phyloP scores from a whole-genome alignment of 2,329 filamentous ascomycete genomes.

The Polytolypa hystricis region DNA sequence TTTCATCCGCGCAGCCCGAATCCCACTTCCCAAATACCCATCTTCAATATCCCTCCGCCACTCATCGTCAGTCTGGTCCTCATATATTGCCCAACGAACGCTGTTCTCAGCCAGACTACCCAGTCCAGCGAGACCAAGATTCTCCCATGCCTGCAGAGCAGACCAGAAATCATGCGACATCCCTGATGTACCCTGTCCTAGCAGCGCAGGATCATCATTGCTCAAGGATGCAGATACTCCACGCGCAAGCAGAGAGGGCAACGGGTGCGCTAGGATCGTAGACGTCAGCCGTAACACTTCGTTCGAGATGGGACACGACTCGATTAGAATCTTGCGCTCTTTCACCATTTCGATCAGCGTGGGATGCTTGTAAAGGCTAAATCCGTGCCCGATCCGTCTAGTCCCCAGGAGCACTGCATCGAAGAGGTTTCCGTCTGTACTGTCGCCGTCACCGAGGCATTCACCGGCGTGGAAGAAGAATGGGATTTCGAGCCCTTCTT shows the following conservation, averaged over 20 bases:
- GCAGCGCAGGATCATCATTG: slow-evolving; percentile 83
- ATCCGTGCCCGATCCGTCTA: slow-evolving; percentile 78
- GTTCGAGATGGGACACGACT: slow-evolving; percentile 88
- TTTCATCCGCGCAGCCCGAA: slow-evolving; percentile 61
- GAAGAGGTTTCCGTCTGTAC: slow-evolving; percentile 76
- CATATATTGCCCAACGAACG: slow-evolving; percentile 78
- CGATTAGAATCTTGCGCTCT: slow-evolving; percentile 75
- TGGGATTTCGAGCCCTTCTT: slow-evolving; percentile 69
- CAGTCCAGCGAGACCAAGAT: slow-evolving; percentile 75
- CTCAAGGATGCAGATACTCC: slow-evolving; percentile 75
- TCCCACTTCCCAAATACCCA: slow-evolving; percentile 58
- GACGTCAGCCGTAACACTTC: slow-evolving; percentile 71
- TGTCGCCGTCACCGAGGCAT: slow-evolving; percentile 66
- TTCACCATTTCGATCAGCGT: slow-evolving; percentile 80
- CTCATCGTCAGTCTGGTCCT: slow-evolving; percentile 59
- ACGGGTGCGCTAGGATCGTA: slow-evolving; percentile 63
- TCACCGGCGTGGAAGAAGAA: slow-evolving; percentile 97
- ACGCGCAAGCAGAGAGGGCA: slow-evolving; percentile 68
- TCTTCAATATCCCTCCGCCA: slow-evolving; percentile 65
- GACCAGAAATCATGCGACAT: slow-evolving; percentile 95
- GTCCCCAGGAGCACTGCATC: slow-evolving; percentile 81
- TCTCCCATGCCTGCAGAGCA: slow-evolving; percentile 81
- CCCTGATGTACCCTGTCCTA: slow-evolving; percentile 70
- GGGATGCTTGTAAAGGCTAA: slow-evolving; percentile 84
- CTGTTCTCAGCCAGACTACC: slow-evolving; percentile 87